Evolutionary conservation across 257 asterid genomes (phyloP), one percentile per base, ranked within the genome.

Genomic region (Nicotiana knightiana): DNA sequence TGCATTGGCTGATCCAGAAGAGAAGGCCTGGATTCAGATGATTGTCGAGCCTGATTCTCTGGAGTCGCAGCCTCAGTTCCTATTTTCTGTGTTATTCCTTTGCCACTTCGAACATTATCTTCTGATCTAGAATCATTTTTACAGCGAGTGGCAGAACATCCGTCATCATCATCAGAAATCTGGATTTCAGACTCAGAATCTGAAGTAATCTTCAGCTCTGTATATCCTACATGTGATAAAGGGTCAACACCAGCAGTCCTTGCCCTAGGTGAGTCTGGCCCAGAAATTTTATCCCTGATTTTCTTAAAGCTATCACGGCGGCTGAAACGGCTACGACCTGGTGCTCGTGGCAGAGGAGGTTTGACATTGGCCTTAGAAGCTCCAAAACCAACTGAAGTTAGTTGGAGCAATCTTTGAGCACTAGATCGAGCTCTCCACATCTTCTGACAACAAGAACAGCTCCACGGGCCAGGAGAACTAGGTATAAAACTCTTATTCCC

Each of bases 151-250:
- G 77, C 85, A 63, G 88, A 81, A 54, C 80, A 83, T 55, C 82
- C 88, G 78, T 92, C 93, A n/a, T 91, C 97, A 1, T 94, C 98
- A 53, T 91, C 98, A 1, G 98, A 93, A 70, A 85, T 59, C 37
- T 84, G 90, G 82, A 92, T 58, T 83, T 94, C 97, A 1, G 97
- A 91, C 81, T 96, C 99, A 0, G 98, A 84, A 90, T 96, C 97
- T 4, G 99, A 96, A 65, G 89, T 85, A 77, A 94, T 67, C 87
- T 91, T 96, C 81, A 91, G 86, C 88, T 90, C 91, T 0, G 92
- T 86, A 77, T 93, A 94, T 4, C 97, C 97, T 13, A 91, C 97
- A 78, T 86, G 91, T 73, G 93, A 82, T 86, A 92, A 67, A 0
- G 86, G 67, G 33, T 88, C 91, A 77, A 63, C 82, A 82, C 57